Percentiles rank a stretch among this genome's conserved stretches.
These are phyloP conservation scores for Cylindrodendrum hubeiense DNA, from an alignment of 2,329 filamentous ascomycete species.

Conservation along the genomic window DNA sequence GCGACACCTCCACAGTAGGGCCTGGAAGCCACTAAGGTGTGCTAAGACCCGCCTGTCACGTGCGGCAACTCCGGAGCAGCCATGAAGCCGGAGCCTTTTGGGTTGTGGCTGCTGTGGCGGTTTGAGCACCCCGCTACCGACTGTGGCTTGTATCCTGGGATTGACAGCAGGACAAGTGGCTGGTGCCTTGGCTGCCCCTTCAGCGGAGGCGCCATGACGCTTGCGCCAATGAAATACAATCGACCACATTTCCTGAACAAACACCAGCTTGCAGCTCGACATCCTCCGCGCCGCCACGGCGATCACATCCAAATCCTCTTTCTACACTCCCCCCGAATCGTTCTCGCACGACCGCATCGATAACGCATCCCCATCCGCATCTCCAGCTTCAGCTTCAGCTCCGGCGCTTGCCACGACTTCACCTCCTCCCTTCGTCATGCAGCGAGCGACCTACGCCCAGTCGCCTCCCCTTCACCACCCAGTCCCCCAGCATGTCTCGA, in stretches of 20 bases:
- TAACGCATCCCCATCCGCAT: neutral
- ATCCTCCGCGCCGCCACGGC: constrained; percentile 28
- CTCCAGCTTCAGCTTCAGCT: constrained; percentile 17
- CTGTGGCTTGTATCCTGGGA: neutral
- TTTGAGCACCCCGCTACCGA: neutral
- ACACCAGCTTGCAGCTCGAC: constrained; percentile 40
- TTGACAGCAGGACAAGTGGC: constrained; percentile 12
- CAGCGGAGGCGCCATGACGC: constrained; percentile 38
- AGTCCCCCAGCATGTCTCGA: constrained; percentile 97
- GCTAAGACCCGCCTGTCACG: constrained; percentile 32
- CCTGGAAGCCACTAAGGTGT: constrained; percentile 3
- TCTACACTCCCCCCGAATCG: neutral
- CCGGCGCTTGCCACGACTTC: constrained; percentile 33
- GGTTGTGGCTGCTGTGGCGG: constrained; percentile 9
- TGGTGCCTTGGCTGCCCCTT: constrained; percentile 21
- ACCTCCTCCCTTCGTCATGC: constrained; percentile 70
- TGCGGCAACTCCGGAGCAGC: constrained; percentile 17
- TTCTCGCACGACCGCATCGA: neutral
- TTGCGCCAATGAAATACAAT: constrained; percentile 44
- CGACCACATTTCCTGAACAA: constrained; percentile 53
- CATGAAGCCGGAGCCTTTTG: neutral
- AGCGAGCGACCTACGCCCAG: constrained; percentile 85
- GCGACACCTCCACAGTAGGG: neutral
- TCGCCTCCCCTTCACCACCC: constrained; percentile 97
- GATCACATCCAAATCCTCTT: constrained; percentile 14